Evolutionary conservation across 805 yeast species (phyloP).

Genomic region (Torulaspora delbrueckii): DNA sequence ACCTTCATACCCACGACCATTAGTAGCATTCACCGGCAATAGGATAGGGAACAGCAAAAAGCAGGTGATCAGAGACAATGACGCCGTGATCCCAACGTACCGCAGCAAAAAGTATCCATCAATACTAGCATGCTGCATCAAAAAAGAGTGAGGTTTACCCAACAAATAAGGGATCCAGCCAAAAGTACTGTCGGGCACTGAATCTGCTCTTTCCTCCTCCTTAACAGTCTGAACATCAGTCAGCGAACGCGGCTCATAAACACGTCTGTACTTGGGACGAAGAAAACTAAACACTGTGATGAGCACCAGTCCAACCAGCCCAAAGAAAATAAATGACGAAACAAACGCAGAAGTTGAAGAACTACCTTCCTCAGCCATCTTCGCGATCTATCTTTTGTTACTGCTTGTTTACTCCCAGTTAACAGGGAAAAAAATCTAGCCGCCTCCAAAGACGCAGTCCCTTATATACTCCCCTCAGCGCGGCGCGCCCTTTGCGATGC

Average conservation of each 20-base stretch:
- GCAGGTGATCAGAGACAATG: slow-evolving; percentile 50
- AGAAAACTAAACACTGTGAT: slow-evolving; percentile 54
- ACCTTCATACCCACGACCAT: slow-evolving; percentile 51
- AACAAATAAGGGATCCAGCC: slow-evolving; percentile 54
- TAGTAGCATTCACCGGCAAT: slow-evolving; percentile 70
- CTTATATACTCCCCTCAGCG: neutral
- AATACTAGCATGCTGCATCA: slow-evolving; percentile 64
- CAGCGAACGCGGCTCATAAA: slow-evolving; percentile 76
- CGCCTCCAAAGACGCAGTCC: neutral
- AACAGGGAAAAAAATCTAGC: neutral
- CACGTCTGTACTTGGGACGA: slow-evolving; percentile 59
- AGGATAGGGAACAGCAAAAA: slow-evolving; percentile 60
- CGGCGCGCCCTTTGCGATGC: slow-evolving; percentile 2
- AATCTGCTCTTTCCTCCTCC: slow-evolving; percentile 55
- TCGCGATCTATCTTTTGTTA: neutral
- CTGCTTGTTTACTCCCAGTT: neutral
- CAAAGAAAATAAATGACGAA: slow-evolving; percentile 64
- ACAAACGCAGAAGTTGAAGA: slow-evolving; percentile 77
- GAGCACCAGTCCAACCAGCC: slow-evolving; percentile 54
- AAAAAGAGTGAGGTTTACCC: slow-evolving; percentile 52
- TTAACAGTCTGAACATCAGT: slow-evolving; percentile 32
- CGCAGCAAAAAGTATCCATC: slow-evolving; percentile 77
- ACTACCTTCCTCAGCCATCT: slow-evolving; percentile 19
- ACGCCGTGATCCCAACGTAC: slow-evolving; percentile 52
- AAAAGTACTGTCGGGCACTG: slow-evolving; percentile 57